Base-by-base conservation (phyloP, 1,284 basidiomycete species). In the Pisolithus thermaeus region DNA sequence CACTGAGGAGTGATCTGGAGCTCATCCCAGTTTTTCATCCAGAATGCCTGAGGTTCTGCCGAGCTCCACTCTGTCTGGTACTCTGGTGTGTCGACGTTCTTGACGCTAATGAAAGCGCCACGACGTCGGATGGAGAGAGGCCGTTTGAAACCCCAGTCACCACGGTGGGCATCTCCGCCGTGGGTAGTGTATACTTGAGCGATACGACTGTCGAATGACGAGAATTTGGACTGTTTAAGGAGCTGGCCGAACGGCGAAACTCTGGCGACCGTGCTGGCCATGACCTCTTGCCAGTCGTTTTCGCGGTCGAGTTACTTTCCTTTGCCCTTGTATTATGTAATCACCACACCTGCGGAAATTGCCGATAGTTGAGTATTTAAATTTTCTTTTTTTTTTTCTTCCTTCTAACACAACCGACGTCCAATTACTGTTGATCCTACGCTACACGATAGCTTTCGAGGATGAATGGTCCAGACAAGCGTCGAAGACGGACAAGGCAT, bases 381-480 rank as follows among this genome's bases (percentile, higher is more conserved):
- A 36, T 11, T 23, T 28, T 28, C 30, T 30, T 40, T 43, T 49
- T 40, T 40, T 49, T 16, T 38, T 35, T 28, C 27, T 14, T 36
- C 40, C 52, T 30, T 28, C 54, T 61, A 54, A 58, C 55, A 58
- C 23, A 53, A 47, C 51, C 76, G 77, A 76, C 83, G 85, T 84
- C 68, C 78, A 84, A 89, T 90, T 90, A 79, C 87, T 81, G 72
- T 87, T 78, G 73, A 59, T 79, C 79, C 78, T 74, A 71, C 64
- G 71, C 72, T 71, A 67, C 59, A 54, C 54, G 68, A 70, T 70
- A 63, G 56, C 56, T 42, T 61, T 60, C 64, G 80, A 71, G 83
- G 78, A 80, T 74, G 76, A 81, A 82, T 70, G 78, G 87, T 84
- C 87, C 87, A 90, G 88, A 90, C 87, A 90, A 84, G 76, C 79